Evolutionary conservation across 257 asterid genomes (phyloP), one percentile per base, ranked within the genome.

Genomic region (Coffea eugenioides): DNA sequence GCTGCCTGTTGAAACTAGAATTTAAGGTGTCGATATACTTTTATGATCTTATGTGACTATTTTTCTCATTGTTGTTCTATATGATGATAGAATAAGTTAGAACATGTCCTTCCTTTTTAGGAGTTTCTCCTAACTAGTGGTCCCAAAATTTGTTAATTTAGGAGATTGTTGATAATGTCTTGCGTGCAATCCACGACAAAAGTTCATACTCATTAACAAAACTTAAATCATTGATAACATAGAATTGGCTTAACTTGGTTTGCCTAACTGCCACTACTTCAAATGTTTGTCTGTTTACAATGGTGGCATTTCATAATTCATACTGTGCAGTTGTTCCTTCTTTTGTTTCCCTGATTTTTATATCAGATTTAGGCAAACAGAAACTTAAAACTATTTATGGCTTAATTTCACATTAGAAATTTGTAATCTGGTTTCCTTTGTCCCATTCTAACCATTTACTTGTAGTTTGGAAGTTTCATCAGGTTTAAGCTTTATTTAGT

Each of bases 51-150:
- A 20, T 69, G 15, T 9, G 16, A 45, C 31, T 36, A 8, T 2
- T 1, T 54, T 27, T 21, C 49, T 31, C 23, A 15, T 10, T 73
- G 2, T 41, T 3, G 41, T 8, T 41, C 48, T 25, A 15, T 13
- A 31, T 67, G 46, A 67, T 75, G 70, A 61, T 41, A 41, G n/a
- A 75, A 36, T n/a, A 46, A 39, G 79, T n/a, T 52, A 59, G 8
- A 3, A 13, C 43, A 74, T 34, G 41, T 43, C 41, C 79, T 18
- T 75, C 57, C 3, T 12, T n/a, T 75, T 34, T n/a, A 21, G 78
- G 43, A 45, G 23, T 3, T 36, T 79, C 48, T 79, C 77, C 74
- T 73, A 41, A 11, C 48, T 16, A 72, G 21, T 14, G 13, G 52
- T 59, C 43, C 20, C 15, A 46, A 36, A 21, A 6, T 25, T 18